phyloP scores from a whole-genome alignment of 208 protist genomes.

The Leishmania major region DNA sequence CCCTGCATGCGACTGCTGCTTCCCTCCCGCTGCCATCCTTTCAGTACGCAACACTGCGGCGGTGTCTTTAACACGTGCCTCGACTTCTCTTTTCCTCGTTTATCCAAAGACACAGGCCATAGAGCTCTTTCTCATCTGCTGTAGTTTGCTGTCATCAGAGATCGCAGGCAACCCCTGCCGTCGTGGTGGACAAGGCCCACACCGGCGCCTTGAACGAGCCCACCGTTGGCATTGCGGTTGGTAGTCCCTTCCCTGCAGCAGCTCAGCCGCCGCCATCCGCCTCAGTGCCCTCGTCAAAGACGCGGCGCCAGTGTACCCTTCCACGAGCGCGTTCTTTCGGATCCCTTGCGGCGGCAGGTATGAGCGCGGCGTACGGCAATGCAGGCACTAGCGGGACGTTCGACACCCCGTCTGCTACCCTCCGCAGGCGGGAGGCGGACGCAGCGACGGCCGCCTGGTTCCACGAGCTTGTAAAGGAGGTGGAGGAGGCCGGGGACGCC shows the following conservation, averaged over 20 bases:
- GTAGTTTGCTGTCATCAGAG: background rate
- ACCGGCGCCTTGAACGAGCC: background rate
- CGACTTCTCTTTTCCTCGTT: background rate
- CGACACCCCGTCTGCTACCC: constrained; percentile 4
- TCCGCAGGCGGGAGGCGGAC: constrained; percentile 17
- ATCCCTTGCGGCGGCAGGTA: background rate
- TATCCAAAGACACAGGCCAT: background rate
- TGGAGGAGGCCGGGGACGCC: constrained; percentile 53
- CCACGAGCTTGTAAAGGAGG: constrained; percentile 41
- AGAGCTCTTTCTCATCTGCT: background rate
- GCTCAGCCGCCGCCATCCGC: background rate
- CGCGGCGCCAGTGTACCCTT: background rate
- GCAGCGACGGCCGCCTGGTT: constrained; percentile 54
- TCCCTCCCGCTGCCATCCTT: background rate
- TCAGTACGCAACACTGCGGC: background rate
- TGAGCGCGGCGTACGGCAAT: background rate
- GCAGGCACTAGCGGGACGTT: background rate
- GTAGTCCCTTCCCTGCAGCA: background rate
- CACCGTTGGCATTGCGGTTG: background rate
- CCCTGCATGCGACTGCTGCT: background rate
- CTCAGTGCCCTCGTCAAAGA: background rate
- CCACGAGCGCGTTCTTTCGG: background rate
- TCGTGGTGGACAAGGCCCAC: background rate
- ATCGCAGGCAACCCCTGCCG: background rate
- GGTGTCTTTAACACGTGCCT: background rate